Evolutionary conservation across 257 asterid species (phyloP), one percentile per base, ranked within the genome.

Genomic region (Capsicum rhomboideum): DNA sequence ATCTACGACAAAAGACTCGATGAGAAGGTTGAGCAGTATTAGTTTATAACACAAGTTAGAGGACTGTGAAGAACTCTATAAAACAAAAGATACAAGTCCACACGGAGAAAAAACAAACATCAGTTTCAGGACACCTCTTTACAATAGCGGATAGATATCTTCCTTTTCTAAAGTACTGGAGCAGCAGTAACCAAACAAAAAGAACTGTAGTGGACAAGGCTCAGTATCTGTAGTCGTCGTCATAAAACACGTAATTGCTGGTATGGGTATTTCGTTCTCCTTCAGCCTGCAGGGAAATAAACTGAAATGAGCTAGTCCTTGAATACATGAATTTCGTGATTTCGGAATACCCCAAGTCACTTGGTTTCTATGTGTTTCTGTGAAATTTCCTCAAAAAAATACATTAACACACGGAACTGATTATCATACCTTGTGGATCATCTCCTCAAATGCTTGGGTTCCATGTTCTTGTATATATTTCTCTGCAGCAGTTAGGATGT

Each of bases 401-500:
- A 20, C 8, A 34, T 1, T 6, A 55, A 71, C 40, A 17, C 40
- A 52, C 18, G 13, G 29, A 71, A 77, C 42, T 46, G 55, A 31
- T 69, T 37, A 18, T 63, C 90, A 67, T 91, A 93, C 99, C 94
- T 89, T 89, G 86, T 90, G 93, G 54, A 94, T 90, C 84, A 93
- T 81, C 86, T 89, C 87, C 86, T 94, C 95, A 68, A 96, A 93
- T 80, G 92, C 98, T 74, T 86, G 92, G 10, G 97, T 59, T 40
- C 98, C 98, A 17, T 96, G 85, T 85, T 94, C 91, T 55, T 92
- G 64, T 12, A 93, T 92, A 85, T 94, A 92, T 80, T 92, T 92
- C 84, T 94, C 96, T 1, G 98, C 98, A 8, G 97, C 97, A 31
- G 95, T 92, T 74, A 97, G 88, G 83, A 97, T 84, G 87, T 95